A percentile compares a stretch with the other conserved stretches of the same genome.
Evolutionary conservation across 1,139 yeast species (phyloP).

Genomic region (Suzukiozyma palmioleophila): DNA sequence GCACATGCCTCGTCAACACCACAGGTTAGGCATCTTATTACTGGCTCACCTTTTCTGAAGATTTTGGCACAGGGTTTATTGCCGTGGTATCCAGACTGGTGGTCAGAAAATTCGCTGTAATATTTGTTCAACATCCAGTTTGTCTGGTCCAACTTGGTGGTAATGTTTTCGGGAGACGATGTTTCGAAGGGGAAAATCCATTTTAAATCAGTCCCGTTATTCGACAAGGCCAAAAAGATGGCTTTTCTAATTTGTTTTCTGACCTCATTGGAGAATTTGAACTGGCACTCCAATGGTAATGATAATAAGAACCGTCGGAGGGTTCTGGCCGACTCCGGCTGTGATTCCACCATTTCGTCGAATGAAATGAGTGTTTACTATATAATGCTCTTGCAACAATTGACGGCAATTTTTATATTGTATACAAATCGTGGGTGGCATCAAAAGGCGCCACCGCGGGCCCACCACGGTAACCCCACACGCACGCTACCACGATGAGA

Average conservation of each 20-base stretch:
- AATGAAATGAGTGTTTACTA: no score
- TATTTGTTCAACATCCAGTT: constrained; percentile 33
- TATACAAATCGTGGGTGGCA: no score
- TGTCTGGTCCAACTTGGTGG: constrained; percentile 29
- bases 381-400: no score
- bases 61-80: constrained; percentile 75
- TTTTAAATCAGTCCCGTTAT: constrained; percentile 44
- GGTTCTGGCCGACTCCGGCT: not conserved
- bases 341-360: not conserved
- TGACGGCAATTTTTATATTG: no score
- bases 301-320: constrained; percentile 28
- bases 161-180: constrained; percentile 9
- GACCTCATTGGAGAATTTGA: constrained; percentile 29
- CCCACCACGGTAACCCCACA: no score
- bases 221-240: constrained; percentile 48
- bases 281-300: constrained; percentile 31
- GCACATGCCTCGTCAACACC: constrained; percentile 87
- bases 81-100: constrained; percentile 41
- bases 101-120: constrained; percentile 16
- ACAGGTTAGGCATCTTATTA: constrained; percentile 79
- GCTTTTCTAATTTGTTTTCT: constrained; percentile 44
- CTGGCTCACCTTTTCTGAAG: constrained; percentile 81
- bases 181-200: constrained; percentile 46
- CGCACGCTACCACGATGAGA: no score
- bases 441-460: no score